Conservation (phyloP, 169 alveolate genomes). For the Besnoitia besnoiti region DNA sequence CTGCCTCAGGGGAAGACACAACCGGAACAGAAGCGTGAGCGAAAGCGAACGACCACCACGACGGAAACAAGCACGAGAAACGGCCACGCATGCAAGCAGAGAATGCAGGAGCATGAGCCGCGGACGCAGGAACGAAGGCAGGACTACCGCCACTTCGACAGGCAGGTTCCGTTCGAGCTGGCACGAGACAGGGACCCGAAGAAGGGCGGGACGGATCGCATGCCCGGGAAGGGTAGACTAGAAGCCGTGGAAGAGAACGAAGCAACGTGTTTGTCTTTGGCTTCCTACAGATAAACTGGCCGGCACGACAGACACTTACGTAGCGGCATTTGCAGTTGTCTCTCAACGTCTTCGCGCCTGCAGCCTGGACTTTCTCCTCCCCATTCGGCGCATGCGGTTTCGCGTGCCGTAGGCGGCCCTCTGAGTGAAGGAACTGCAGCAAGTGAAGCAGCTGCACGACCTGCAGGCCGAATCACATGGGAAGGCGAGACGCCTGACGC, state of each 20-base stretch:
- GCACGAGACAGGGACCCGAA: not conserved
- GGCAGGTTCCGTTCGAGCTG: too few relatives aligned
- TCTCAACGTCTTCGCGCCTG: not conserved
- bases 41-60: not conserved
- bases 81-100: too few relatives aligned
- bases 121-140: too few relatives aligned
- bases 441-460: constrained; percentile 26
- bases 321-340: not conserved
- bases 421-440: not conserved
- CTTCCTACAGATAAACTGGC: not conserved
- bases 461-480: not conserved
- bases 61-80: too few relatives aligned
- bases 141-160: too few relatives aligned
- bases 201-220: not conserved
- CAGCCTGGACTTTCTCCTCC: not conserved
- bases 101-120: too few relatives aligned
- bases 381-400: not conserved
- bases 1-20: not conserved
- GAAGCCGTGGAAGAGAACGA: not conserved
- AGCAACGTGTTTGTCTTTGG: too few relatives aligned
- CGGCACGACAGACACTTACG: not conserved
- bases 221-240: not conserved
- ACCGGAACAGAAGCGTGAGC: not conserved
- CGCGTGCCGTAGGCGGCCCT: not conserved
- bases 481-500: not conserved